Base-by-base conservation (phyloP, 495 filamentous ascomycete genomes). In the Neurospora sp. region DNA sequence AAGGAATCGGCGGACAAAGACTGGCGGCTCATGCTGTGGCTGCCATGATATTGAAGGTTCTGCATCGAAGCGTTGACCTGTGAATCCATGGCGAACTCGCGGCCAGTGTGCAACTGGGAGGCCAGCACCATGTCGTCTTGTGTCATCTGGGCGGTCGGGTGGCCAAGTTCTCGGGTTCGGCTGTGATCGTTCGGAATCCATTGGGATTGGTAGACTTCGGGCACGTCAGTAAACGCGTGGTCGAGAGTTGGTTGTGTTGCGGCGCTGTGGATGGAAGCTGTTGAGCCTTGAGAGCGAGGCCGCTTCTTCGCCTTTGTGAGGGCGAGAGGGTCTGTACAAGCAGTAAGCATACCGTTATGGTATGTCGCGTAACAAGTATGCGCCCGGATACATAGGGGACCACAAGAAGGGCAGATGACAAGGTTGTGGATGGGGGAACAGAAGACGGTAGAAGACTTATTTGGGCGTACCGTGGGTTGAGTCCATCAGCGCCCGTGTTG, bases 201-300 rank as follows among this genome's bases (percentile, higher is more conserved):
- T 77, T 90, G 88, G 5, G 86, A 79, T n/a, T 84, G 76, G 75
- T 88, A 84, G 73, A 87, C 85, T 42, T 84, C 85, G 20, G 85
- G 77, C 42, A 86, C 85, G 73, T 84, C 78, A 41, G 86, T 79
- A 74, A 89, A 87, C 71, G 73, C 75, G 41, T 90, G 88, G 46
- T 92, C 89, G 38, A 91, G 84, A 48, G 87, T 87, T 66, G 91
- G 86, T 74, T 92, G 91, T 40, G 90, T 91, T 8, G 87, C 85
- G 77, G 85, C 87, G 75, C 90, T 94, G 74, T 90, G 91, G 16
- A 90, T 88, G 70, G 93, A 95, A n/a, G 92, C 89, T 5, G 93
- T 96, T 61, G 94, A 97, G 46, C 91, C 93, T 82, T 93, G 86
- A 39, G 94, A 97, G 40, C 89, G 84, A 70, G 92, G 87, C 61